These are phyloP conservation scores for Spencermartinsiella europaea DNA, from an alignment of 805 yeast species.

Conservation along the genomic window DNA sequence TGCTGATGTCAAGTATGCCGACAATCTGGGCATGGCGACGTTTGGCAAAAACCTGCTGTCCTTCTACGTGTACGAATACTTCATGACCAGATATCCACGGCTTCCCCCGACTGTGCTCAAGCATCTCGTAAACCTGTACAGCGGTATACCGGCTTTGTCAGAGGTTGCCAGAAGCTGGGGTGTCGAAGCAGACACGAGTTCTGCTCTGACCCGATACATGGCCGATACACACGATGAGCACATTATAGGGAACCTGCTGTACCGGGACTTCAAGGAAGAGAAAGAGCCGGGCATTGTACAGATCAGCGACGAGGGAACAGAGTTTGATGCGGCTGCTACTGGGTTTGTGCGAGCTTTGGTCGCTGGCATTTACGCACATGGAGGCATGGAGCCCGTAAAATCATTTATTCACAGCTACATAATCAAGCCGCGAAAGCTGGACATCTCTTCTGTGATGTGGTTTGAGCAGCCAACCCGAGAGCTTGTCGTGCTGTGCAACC, in stretches of 20 bases:
- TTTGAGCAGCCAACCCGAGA: conserved; percentile 85
- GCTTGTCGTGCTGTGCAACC: conserved; percentile 66
- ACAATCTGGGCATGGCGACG: conserved; percentile 73
- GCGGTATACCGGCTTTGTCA: conserved; percentile 60
- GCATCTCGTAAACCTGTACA: conserved; percentile 69
- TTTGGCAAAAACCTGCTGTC: conserved; percentile 76
- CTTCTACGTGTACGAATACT: conserved; percentile 68
- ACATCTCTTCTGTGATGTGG: conserved; percentile 65
- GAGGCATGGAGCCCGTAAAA: conserved; percentile 59
- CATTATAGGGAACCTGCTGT: conserved; percentile 32
- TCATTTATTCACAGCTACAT: conserved; percentile 69
- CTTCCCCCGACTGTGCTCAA: conserved; percentile 75
- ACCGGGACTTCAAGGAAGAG: conserved; percentile 8
- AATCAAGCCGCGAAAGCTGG: conserved; percentile 69
- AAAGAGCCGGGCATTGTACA: conserved; percentile 30
- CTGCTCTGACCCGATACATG: conserved; percentile 60
- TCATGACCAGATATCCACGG: conserved; percentile 79
- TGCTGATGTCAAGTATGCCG: conserved; percentile 45
- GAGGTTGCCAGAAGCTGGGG: conserved; percentile 81
- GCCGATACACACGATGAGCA: conserved; percentile 63
- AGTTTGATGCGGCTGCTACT: conserved; percentile 45
- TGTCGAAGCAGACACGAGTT: conserved; percentile 65
- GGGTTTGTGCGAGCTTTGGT: conserved; percentile 75
- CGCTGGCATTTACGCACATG: conserved; percentile 75
- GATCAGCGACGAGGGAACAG: conserved; percentile 35